Conservation (phyloP, 2,329 filamentous ascomycete species). For the Berkeleyomyces rouxiae region DNA sequence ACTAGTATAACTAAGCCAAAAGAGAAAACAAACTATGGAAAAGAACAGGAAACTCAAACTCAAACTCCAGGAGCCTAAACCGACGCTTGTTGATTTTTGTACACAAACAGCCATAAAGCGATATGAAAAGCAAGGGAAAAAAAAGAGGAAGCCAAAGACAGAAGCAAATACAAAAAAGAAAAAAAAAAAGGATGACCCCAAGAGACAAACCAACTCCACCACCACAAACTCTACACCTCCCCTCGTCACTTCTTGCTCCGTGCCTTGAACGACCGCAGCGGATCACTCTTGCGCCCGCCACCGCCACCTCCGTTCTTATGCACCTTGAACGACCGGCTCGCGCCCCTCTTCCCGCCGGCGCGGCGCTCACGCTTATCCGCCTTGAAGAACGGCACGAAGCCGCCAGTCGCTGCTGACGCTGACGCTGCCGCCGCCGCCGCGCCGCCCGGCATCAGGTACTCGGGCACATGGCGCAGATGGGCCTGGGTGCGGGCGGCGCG, state of each 20-base stretch:
- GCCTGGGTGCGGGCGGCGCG: slow-evolving; percentile 69
- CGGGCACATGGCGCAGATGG: slow-evolving; percentile 85
- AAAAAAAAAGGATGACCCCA: neutral
- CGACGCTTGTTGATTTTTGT: slow-evolving; percentile 8
- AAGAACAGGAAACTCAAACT: neutral
- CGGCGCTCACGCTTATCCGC: slow-evolving; percentile 33
- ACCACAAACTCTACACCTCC: neutral
- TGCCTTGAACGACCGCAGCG: slow-evolving; percentile 75
- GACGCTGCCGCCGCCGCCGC: slow-evolving; percentile 56
- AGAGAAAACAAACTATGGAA: neutral
- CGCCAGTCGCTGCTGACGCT: slow-evolving; percentile 45
- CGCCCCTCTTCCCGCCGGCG: slow-evolving; percentile 24
- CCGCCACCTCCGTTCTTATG: slow-evolving; percentile 28
- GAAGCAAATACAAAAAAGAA: neutral
- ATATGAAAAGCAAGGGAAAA: neutral
- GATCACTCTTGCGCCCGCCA: slow-evolving; percentile 48
- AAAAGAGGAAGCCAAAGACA: neutral
- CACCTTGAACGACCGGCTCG: slow-evolving; percentile 27
- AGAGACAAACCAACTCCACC: neutral
- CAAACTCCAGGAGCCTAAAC: slow-evolving; percentile 7
- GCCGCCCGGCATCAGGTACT: slow-evolving; percentile 72
- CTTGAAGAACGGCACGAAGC: slow-evolving; percentile 53
- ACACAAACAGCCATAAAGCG: slow-evolving; percentile 2
- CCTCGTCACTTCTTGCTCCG: slow-evolving; percentile 20
- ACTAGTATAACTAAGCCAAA: no score